Conservation (phyloP, 2,329 filamentous ascomycete species). For the Phialophora macrospora region DNA sequence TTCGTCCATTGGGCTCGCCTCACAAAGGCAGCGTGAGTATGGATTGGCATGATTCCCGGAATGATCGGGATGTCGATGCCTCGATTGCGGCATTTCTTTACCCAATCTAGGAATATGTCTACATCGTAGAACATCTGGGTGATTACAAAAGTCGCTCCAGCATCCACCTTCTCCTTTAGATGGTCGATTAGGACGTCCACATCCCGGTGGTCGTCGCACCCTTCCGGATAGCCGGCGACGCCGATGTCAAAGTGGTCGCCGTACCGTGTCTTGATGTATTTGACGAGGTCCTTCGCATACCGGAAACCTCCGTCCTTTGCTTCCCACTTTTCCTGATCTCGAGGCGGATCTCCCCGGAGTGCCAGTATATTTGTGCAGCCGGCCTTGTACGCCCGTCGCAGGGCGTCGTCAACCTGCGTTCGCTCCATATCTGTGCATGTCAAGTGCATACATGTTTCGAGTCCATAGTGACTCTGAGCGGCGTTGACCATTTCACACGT, state of each 20-base stretch:
- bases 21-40: slow-evolving; percentile 91
- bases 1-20: slow-evolving; percentile 90
- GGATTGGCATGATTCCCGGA: slow-evolving; percentile 90
- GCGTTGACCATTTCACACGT: slow-evolving; percentile 98
- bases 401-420: slow-evolving; percentile 86
- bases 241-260: slow-evolving; percentile 96
- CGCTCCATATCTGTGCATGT: slow-evolving; percentile 98
- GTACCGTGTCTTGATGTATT: slow-evolving; percentile 78
- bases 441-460: slow-evolving; percentile 98
- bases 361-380: slow-evolving; percentile 98
- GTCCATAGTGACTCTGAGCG: slow-evolving; percentile 89
- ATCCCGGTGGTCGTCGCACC: slow-evolving; percentile 89
- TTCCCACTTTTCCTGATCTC: slow-evolving; percentile 93
- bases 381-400: slow-evolving; percentile 86
- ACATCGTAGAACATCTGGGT: slow-evolving; percentile 99
- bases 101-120: slow-evolving; percentile 93
- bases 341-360: slow-evolving; percentile 86
- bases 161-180: slow-evolving; percentile 95
- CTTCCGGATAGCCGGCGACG: slow-evolving; percentile 94
- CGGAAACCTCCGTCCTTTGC: slow-evolving; percentile 84
- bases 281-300: slow-evolving; percentile 89
- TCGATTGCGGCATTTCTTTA: slow-evolving; percentile 78
- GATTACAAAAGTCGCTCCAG: slow-evolving; percentile 89
- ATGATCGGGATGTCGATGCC: slow-evolving; percentile 85
- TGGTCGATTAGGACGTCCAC: slow-evolving; percentile 85